Base-by-base conservation (phyloP, 2,329 filamentous ascomycete species). In the Neophaeococcomyces mojaviensis region DNA sequence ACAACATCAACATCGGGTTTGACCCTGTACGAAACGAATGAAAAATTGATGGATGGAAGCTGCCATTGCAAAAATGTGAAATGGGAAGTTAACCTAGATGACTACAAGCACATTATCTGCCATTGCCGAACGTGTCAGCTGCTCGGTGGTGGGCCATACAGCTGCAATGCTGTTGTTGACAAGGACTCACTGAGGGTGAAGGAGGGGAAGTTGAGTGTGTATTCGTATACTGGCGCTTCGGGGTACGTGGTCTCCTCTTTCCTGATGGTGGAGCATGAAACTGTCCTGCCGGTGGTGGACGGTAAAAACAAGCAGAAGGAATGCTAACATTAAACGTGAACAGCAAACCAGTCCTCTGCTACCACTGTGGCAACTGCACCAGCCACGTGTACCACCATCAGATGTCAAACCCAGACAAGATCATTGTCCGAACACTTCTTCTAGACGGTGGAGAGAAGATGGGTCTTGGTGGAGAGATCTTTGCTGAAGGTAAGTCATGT, bases 341-440 rank as follows among this genome's bases (percentile, higher is more conserved):
- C 24, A 28, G 39, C 9, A 41, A 36, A 32, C 59, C 40, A n/a
- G 42, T 46, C 1, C 28, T 30, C 12, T 68, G 65, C 50, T 65
- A 58, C 49, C 65, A 63, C 46, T 68, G 64, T 47, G 50, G 54
- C 15, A 64, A 53, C 3, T 68, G 64, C 50, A 68, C 65, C 4
- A 61, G 57, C 35, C 64, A 67, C 47, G 60, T 67, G n/a, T 67
- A 66, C 39, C 64, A 67, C 46, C 60, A 64, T 33, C 65, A 66
- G 47, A 61, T 63, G 36, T 61, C 59, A 8, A 65, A 67, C 62
- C 62, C 64, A 2, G 64, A 64, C 7, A 64, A 64, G 45, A 58
- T 65, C 18, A 66, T 68, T 42, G 61, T 66, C 13, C 55, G 65
- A 28, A 69, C 64, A 6, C 50, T 66, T 32, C 48, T 68, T 22